Base-by-base conservation (phyloP, 768 basidiomycete genomes). In the Agrocybe pediades region DNA sequence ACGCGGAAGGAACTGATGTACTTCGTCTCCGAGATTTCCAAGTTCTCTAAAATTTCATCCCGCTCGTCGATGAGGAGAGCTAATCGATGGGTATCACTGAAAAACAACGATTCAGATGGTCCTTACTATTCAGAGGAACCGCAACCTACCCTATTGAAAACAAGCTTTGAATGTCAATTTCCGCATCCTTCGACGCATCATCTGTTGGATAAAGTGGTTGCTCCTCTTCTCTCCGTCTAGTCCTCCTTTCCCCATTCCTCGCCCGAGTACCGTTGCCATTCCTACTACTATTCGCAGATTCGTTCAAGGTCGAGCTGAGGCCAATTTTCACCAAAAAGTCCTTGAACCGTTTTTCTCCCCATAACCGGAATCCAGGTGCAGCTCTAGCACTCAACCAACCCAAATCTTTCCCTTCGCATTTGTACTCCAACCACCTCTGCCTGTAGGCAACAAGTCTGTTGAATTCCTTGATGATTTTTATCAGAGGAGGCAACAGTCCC, bases 1-100 rank as follows among this genome's bases (percentile, higher is more conserved):
- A 88, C 71, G 15, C 82, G 75, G 74, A 92, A 92, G 4, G 87
- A 91, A 51, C 77, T 76, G 57, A 90, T 90, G 62, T 91, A 94
- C 61, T 78, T 81, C 9, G 86, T 82, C 71, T 92, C 90, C 9
- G 90, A 88, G 48, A 86, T 82, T 72, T 93, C 90, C 8, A 93
- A 76, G 56, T 88, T 84, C 59, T 90, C 85, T n/a, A 93, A 69
- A 19, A 91, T 83, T 62, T 82, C 79, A 56, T 91, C 90, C 24
- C 91, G 78, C 64, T 91, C 85, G 41, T 85, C 82, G 40, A 92
- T 88, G 24, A 92, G 80, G 6, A 81, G 58, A 0, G 84, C 82
- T n/a, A 92, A 73, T 3, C 75, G 75, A 13, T 80, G 77, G 0
- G 88, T 92, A 62, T 91, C 87, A 21, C 90, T 92, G 54, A 24